Evolutionary conservation across 768 basidiomycete species (phyloP), one percentile per base, ranked within the genome.

Genomic region (Fibroporia radiculosa): DNA sequence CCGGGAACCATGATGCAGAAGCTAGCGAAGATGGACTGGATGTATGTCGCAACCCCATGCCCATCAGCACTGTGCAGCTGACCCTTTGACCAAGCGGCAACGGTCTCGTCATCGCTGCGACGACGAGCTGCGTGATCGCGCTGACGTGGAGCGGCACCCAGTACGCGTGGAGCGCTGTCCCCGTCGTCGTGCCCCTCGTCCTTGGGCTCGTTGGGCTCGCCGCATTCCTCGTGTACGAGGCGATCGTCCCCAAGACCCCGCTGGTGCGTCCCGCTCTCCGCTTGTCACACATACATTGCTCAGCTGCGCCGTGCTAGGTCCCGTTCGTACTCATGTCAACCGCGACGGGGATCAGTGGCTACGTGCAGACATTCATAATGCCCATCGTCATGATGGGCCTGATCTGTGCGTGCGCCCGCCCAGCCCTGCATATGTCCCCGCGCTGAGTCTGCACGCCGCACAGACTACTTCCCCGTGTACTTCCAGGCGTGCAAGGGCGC

Each of bases 401-500:
- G n/a, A n/a, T n/a, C n/a, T n/a, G n/a, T n/a, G n/a, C n/a, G n/a
- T n/a, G n/a, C n/a, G n/a, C n/a, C n/a, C n/a, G n/a, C n/a, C n/a
- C n/a, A n/a, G n/a, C n/a, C n/a, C n/a, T n/a, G n/a, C n/a, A n/a
- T n/a, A n/a, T n/a, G n/a, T n/a, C n/a, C n/a, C n/a, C n/a, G n/a
- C n/a, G n/a, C n/a, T n/a, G n/a, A n/a, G n/a, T n/a, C n/a, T n/a
- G n/a, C n/a, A n/a, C n/a, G n/a, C n/a, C n/a, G n/a, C n/a, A 4
- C 57, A 75, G 72, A 63, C 52, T 75, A 58, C 52, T 62, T 64
- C 33, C 66, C 58, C 0, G 57, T 66, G 25, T 70, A 64, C 48
- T 68, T 66, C 46, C 71, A 73, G 48, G 69, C 67, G 0, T 65
- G 64, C 58, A 65, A 64, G 37, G 65, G 57, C 10, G 58, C 54